Evolutionary conservation across 345 rosid species (phyloP), one percentile per base, ranked within the genome.

Genomic region (Xanthoceras sorbifolium): DNA sequence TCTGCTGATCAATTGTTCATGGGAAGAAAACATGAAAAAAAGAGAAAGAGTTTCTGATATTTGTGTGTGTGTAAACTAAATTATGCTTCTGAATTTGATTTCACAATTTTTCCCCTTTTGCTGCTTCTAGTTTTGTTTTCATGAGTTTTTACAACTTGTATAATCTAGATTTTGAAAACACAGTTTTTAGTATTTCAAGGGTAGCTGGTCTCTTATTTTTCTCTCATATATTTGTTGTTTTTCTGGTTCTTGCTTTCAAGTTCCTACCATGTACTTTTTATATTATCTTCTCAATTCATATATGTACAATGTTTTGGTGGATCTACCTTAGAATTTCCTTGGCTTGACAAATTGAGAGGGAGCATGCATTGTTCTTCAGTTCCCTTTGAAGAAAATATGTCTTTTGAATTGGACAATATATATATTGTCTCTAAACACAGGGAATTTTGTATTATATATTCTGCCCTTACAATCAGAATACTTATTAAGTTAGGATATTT

Each of bases 381-480:
- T 25, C 34, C 15, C 36, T 50, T 22, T 55, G 57, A 25, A 73
- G 38, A 73, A 62, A 28, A 18, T 15, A 9, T 42, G 4, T 22
- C 10, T 26, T 34, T 50, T 25, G n/a, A n/a, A n/a, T n/a, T n/a
- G n/a, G n/a, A n/a, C n/a, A n/a, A n/a, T n/a, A 52, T 17, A 23
- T 36, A 15, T 9, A 54, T 36, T 22, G 15, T 66, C 64, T 52
- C 65, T 34, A 12, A 62, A 48, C 32, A 15, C 36, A 54, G 4
- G 52, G 18, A 18, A 61, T 38, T 60, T 15, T 26, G 18, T 62
- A 40, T 38, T 20, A 44, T 44, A 22, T 42, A 11, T 36, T 67
- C 77, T 46, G 52, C 52, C 57, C 57, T 54, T 62, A 8, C 62
- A 77, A 61, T 23, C 50, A n/a, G 63, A 5, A 20, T 10, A 48